Base-by-base conservation (phyloP, 768 basidiomycete species). In the Mycena belliarum region DNA sequence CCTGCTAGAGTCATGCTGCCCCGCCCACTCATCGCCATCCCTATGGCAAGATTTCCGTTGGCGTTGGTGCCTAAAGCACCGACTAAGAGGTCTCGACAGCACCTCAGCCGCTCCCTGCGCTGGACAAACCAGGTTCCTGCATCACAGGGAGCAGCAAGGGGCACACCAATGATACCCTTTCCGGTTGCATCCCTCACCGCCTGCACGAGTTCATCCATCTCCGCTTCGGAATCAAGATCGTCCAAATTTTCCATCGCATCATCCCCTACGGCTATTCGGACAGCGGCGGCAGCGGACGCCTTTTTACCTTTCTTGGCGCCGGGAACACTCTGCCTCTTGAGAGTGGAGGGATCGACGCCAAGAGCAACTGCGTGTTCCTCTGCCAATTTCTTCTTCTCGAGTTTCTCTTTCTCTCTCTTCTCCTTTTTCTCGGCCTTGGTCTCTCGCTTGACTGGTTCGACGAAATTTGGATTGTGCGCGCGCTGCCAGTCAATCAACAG, bases 401-500 rank as follows among this genome's bases (percentile, higher is more conserved):
- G 78, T 69, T 87, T 91, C 72, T 94, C 91, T 49, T 81, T 78
- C 60, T 92, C 89, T 56, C 86, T 82, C 69, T 91, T 87, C 70
- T 90, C 90, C 72, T 93, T 93, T 74, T 88, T 87, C 76, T 93
- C 91, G 9, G 87, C 88, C 66, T 94, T 94, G 24, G 86, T 89
- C 73, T 92, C 90, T 49, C 84, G 79, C 75, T 93, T 93, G 24
- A 91, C 88, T 0, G 91, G 93, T 67, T 93, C 91, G 5, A 93
- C 88, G 70, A 86, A 94, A 59, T 92, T 92, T 15, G 92, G 93
- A 60, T 94, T 93, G 68, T 93, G 81, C 24, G 83, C 87, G 32
- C 91, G 86, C 66, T 93, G 89, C 93, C 93, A 98, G 50, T 98
- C 95, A 24, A 93, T 80, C 18, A 95, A 81, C 4, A 99, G 82